A percentile compares a stretch with the other conserved stretches of the same genome.
phyloP scores from a whole-genome alignment of 176 grass and related monocot species.

The Rhynchospora pubera region DNA sequence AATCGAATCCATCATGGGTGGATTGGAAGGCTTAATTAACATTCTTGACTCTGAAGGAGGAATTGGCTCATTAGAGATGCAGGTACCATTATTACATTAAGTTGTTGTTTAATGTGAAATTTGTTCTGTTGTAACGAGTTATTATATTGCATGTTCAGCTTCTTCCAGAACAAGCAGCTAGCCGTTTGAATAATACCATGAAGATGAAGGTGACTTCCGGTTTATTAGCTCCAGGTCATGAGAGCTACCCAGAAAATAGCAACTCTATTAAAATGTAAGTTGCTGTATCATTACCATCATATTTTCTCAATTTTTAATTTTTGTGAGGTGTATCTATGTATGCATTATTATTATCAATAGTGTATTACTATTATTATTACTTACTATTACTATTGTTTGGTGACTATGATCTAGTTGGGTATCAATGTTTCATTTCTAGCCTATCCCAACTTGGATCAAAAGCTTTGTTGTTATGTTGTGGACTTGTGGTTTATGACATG shows the following conservation, averaged over 20 bases:
- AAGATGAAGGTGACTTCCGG: conserved; percentile 65
- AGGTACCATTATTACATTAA: conserved; percentile 52
- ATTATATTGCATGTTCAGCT: conserved; percentile 48
- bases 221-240: conserved; percentile 71
- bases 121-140: not conserved
- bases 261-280: conserved; percentile 96
- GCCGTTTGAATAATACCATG: conserved; percentile 64
- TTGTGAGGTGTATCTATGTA: not conserved
- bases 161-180: conserved; percentile 93
- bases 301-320: not conserved
- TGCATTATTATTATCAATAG: no score
- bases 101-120: not conserved
- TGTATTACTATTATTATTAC: no score
- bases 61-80: conserved; percentile 95
- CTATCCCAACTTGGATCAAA: no score
- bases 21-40: conserved; percentile 97
- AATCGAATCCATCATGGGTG: conserved; percentile 99
- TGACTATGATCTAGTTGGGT: no score
- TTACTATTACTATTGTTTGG: no score
- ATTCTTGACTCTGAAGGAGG: conserved; percentile 98
- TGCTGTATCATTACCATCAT: conserved; percentile 12
- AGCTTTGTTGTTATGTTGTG: no score
- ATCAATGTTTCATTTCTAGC: no score
- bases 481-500: conserved; percentile 1
- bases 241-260: conserved; percentile 93